Base-by-base conservation (phyloP, 805 yeast species). In the Tetrapisispora phaffii region DNA sequence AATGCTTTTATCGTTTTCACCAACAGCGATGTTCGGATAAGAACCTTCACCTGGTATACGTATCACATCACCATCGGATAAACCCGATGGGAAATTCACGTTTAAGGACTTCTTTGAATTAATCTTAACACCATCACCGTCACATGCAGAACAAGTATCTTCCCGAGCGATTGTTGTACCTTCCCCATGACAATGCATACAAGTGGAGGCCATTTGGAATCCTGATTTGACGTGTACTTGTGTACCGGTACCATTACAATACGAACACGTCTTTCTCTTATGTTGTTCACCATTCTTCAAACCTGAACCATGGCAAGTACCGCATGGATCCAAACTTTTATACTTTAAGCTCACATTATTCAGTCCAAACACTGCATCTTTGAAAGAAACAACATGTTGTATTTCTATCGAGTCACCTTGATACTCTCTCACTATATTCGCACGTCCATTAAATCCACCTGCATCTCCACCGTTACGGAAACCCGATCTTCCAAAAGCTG, bases 191-290 rank as follows among this genome's bases (percentile, higher is more conserved):
- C 99, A 93, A 3, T 80, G 69, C 41, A 73, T 73, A 74, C 99
- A 93, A 12, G 96, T 87, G 0, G 96, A 80, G 2, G 95, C 82
- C 96, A 93, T 88, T 57, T 89, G 96, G 75, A 90, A 93, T 0
- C 97, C 97, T 4, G 95, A 96, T 53, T 82, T 74, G 39, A 80
- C 72, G 56, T 90, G 97, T 19, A 88, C 83, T 16, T 82, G 79
- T 31, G 89, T 82, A 4, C 99, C 99, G 0, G 95, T 77, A 47
- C 99, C 99, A 46, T 87, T 86, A 71, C 99, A 93, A 2, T 85
- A 68, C 1, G 77, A 68, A 71, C 98, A 93, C 0, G 95, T 85
- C 10, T 79, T 68, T 58, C 85, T 83, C 64, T 76, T 75, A 22
- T 41, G 41, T 49, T 77, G 77, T 1, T 60, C 59, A 23, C 89